These are phyloP conservation scores for Friedmanniomyces endolithicus DNA, from an alignment of 495 filamentous ascomycete genomes.

Conservation along the genomic window DNA sequence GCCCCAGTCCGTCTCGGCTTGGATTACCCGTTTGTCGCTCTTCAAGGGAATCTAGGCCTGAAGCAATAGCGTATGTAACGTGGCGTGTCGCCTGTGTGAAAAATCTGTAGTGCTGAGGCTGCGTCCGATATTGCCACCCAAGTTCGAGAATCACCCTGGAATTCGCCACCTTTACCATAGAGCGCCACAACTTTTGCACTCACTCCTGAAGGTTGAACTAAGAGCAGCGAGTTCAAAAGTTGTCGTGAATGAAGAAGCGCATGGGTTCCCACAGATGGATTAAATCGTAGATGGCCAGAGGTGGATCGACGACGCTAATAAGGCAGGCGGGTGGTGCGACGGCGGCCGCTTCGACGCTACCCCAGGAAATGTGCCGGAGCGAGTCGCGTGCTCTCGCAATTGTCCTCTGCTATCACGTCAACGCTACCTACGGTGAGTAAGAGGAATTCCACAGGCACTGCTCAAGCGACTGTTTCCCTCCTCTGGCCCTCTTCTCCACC, in stretches of 20 bases:
- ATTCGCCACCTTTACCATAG: slow-evolving; percentile 2
- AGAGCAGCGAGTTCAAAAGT: slow-evolving; percentile 13
- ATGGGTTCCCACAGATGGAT: neutral
- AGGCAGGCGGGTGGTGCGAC: too few species aligned
- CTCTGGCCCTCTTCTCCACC: too few species aligned
- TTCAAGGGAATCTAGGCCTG: neutral
- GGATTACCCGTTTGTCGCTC: neutral
- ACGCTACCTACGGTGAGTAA: too few species aligned
- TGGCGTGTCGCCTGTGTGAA: neutral
- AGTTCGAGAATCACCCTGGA: neutral
- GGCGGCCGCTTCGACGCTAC: too few species aligned
- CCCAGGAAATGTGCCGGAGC: too few species aligned
- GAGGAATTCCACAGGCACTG: too few species aligned
- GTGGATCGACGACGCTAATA: neutral
- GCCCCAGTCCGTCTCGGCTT: neutral
- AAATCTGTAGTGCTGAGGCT: neutral
- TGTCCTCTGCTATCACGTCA: too few species aligned
- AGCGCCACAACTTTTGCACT: slow-evolving; percentile 15
- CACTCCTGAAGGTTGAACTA: neutral
- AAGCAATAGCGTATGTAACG: neutral
- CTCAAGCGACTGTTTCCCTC: too few species aligned
- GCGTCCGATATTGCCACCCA: neutral
- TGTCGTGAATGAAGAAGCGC: neutral
- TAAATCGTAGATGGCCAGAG: neutral
- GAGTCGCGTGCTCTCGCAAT: neutral